Conservation (phyloP, 23 red algal species). For the Gracilaria vermiculophylla region DNA sequence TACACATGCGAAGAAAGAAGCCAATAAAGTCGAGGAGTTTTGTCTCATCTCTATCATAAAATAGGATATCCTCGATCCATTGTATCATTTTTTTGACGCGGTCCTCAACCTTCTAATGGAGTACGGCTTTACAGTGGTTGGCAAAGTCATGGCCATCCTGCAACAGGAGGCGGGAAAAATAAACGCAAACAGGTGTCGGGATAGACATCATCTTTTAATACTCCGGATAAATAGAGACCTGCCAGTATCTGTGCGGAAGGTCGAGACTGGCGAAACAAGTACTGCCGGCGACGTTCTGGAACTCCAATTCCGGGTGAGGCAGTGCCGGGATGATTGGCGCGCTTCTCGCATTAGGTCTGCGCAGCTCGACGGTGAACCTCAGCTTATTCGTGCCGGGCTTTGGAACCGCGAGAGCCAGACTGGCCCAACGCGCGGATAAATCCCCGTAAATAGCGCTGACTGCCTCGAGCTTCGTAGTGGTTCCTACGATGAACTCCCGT, state of each 20-base stretch:
- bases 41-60: background rate
- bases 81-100: background rate
- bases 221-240: background rate
- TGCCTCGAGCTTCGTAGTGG: background rate
- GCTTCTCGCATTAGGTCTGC: background rate
- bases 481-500: background rate
- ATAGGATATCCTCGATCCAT: slow-evolving; percentile 47
- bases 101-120: background rate
- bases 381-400: background rate
- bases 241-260: slow-evolving; percentile 21
- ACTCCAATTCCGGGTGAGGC: slow-evolving; percentile 15
- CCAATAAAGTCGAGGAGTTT: background rate
- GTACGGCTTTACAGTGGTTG: slow-evolving; percentile 44
- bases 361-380: slow-evolving; percentile 26
- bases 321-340: background rate
- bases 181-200: slow-evolving; percentile 24
- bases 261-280: slow-evolving; percentile 8
- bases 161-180: background rate
- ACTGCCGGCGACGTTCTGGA: slow-evolving; percentile 6
- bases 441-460: background rate
- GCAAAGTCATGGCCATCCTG: background rate
- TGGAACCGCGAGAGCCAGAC: background rate
- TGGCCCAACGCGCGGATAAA: background rate
- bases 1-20: slow-evolving; percentile 6
- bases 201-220: slow-evolving; percentile 6